Conservation (phyloP, 2,329 filamentous ascomycete species). For the Cryphonectria radicalis region DNA sequence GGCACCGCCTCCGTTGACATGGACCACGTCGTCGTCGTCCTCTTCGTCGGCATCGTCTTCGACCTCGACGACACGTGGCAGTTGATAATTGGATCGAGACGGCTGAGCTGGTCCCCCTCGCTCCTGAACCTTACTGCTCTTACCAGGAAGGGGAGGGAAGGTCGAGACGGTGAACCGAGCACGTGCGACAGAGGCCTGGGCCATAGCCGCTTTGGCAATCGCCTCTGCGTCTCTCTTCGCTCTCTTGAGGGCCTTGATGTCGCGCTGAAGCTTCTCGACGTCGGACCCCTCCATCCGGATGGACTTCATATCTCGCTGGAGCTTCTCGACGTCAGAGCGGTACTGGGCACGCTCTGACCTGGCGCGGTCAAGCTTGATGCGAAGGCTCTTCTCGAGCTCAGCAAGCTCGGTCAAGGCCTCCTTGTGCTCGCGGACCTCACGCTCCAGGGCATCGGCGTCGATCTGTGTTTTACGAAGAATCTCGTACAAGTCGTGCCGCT, state of each 20-base stretch:
- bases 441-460: constrained; percentile 70
- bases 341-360: constrained; percentile 67
- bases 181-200: constrained; percentile 29
- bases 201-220: constrained; percentile 33
- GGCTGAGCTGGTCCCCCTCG: constrained; percentile 1
- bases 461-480: constrained; percentile 66
- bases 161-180: constrained; percentile 28
- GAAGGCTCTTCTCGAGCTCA: constrained; percentile 62
- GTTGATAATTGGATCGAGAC: constrained; percentile 27
- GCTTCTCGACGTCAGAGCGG: constrained; percentile 57
- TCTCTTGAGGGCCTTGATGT: constrained; percentile 52
- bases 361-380: constrained; percentile 70
- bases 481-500: constrained; percentile 63
- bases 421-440: constrained; percentile 72
- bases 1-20: constrained; percentile 1
- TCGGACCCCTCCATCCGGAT: constrained; percentile 47
- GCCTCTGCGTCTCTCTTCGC: constrained; percentile 44
- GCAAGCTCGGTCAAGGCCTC: constrained; percentile 62
- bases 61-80: constrained; percentile 36
- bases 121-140: constrained; percentile 23
- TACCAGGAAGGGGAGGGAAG: constrained; percentile 8
- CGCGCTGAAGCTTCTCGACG: constrained; percentile 54
- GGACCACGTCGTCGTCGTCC: constrained; percentile 25
- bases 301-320: constrained; percentile 55
- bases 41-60: constrained; percentile 33